Base-by-base conservation (phyloP, 805 yeast species). In the Saturnispora sekii region DNA sequence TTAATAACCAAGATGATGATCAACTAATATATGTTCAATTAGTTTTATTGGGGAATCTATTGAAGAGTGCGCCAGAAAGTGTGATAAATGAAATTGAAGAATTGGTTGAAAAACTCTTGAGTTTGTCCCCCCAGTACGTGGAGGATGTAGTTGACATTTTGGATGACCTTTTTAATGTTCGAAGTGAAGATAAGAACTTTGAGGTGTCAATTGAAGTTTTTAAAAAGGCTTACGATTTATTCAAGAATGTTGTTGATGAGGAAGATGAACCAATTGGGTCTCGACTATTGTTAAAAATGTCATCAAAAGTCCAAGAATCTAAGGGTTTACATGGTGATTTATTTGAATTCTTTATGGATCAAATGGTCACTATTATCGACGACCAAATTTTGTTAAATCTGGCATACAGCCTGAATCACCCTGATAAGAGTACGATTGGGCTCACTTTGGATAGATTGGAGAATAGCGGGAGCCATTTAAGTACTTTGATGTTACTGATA, bases 341-440 rank as follows among this genome's bases (percentile, higher is more conserved):
- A 11, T 18, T 26, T 18, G 15, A 5, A 14, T 11, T 29, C 11
- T 28, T 34, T n/a, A 6, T n/a, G 12, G 8, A 31, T 14, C n/a
- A 10, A 16, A n/a, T 42, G 28, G 10, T 17, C 2, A 12, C 33
- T 21, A 14, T 14, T 12, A 17, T 29, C 9, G 45, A 40, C 21
- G 51, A 48, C 30, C 45, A 48, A 39, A 32, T 50, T 4, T 33
- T 50, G 12, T 21, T 50, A 2, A 50, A 50, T 37, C 9, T 50
- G 9, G 39, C 45, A 11, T 50, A 30, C 35, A 40, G 41, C 10
- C 16, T 48, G n/a, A 28, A 38, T 9, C 46, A 43, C 11, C 46
- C 46, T 7, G 34, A n/a, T 26, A 9, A 10, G 4, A 37, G 28
- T 15, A 43, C 35, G 7, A n/a, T 37, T 10, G 10, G 33, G 14